Conservation (phyloP, 2,329 filamentous ascomycete genomes). For the Westerdykella ornata region DNA sequence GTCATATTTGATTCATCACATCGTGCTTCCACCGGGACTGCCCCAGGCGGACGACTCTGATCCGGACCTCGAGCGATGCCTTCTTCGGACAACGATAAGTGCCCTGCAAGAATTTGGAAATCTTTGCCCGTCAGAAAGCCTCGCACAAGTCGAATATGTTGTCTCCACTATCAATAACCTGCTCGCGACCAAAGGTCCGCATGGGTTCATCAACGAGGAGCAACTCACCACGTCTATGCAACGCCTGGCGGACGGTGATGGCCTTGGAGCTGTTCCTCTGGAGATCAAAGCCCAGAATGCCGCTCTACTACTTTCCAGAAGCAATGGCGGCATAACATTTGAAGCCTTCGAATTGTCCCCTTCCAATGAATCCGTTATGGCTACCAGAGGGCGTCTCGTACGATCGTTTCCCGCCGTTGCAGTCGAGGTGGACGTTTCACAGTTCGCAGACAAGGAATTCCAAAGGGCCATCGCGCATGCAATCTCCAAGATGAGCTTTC, state of each 20-base stretch:
- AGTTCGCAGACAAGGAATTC: constrained; percentile 13
- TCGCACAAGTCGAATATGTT: constrained; percentile 5
- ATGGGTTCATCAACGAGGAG: neutral
- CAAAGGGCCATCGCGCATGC: constrained; percentile 22
- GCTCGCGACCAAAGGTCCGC: constrained; percentile 1
- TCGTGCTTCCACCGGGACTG: constrained; percentile 46
- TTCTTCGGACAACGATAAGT: constrained; percentile 9
- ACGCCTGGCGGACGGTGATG: constrained; percentile 9
- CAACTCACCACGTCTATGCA: neutral
- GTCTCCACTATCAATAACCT: constrained; percentile 14
- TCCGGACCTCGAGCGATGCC: constrained; percentile 7
- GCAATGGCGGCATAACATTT: constrained; percentile 24
- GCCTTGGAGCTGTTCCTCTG: constrained; percentile 26
- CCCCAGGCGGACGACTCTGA: constrained; percentile 35
- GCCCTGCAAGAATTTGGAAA: constrained; percentile 9
- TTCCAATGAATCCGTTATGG: constrained; percentile 34
- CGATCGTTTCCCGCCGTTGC: constrained; percentile 43
- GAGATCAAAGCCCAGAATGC: constrained; percentile 45
- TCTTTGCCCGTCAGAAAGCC: constrained; percentile 1
- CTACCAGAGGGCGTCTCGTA: constrained; percentile 35
- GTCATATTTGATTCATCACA: constrained; percentile 41
- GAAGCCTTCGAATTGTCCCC: constrained; percentile 46
- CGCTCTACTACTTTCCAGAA: constrained; percentile 38
- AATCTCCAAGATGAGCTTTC: constrained; percentile 34
- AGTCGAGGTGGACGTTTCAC: constrained; percentile 26